These are phyloP conservation scores for Pseudocercospora musae DNA, from an alignment of 2,329 filamentous ascomycete species.

Conservation along the genomic window DNA sequence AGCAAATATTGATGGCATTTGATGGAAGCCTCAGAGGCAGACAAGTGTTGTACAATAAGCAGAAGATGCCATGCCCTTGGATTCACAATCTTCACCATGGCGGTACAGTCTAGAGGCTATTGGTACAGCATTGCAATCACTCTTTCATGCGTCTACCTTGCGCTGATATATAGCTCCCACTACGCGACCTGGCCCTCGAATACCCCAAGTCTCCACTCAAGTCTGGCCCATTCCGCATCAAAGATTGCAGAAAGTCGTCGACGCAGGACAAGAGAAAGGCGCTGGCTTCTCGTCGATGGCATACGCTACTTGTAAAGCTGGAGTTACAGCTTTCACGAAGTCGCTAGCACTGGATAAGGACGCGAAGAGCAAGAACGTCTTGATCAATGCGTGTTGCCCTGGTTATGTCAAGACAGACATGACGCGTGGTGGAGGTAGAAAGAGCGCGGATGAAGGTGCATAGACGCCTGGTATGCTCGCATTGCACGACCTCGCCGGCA, in stretches of 20 bases:
- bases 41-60: too few species aligned
- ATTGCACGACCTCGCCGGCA: constrained; percentile 33
- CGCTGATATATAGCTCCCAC: constrained; percentile 27
- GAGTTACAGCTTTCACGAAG: constrained; percentile 37
- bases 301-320: constrained; percentile 46
- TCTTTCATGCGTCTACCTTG: neutral
- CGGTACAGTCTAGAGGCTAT: constrained; percentile 40
- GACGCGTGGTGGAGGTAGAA: constrained; percentile 36
- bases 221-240: constrained; percentile 50
- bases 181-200: constrained; percentile 53
- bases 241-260: constrained; percentile 47
- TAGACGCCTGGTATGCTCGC: constrained; percentile 37
- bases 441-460: constrained; percentile 37
- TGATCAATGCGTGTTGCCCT: constrained; percentile 38
- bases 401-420: constrained; percentile 40
- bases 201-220: constrained; percentile 51
- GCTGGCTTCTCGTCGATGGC: constrained; percentile 50
- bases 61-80: neutral
- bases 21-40: too few species aligned
- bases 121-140: constrained; percentile 28
- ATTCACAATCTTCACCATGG: constrained; percentile 22
- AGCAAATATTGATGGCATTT: neutral
- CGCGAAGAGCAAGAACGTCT: constrained; percentile 24
- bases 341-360: constrained; percentile 33
- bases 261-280: constrained; percentile 45